These are phyloP conservation scores for Fragilaria radians DNA, from an alignment of 108 stramenopile species.

Conservation along the genomic window DNA sequence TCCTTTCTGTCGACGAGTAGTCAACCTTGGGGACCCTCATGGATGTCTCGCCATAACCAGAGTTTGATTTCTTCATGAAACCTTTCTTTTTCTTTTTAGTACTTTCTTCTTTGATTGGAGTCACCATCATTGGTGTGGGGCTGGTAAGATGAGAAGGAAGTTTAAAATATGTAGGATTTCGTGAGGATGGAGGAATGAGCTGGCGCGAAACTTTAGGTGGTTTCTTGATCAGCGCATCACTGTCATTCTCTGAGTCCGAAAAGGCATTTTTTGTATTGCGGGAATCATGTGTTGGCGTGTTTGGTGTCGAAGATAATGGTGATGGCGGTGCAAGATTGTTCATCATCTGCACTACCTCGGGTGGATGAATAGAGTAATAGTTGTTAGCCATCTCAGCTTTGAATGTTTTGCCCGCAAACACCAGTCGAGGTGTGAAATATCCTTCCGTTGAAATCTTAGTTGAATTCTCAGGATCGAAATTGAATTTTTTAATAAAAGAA, in stretches of 20 bases:
- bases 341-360: not conserved
- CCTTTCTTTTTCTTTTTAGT: not conserved
- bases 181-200: not conserved
- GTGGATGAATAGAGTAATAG: not conserved
- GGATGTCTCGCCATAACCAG: not conserved
- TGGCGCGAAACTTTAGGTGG: not conserved
- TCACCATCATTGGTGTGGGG: not conserved
- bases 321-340: not conserved
- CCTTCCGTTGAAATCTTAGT: no score
- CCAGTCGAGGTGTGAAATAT: no score
- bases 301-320: not conserved
- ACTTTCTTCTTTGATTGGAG: not conserved
- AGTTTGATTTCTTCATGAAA: not conserved
- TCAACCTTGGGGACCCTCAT: not conserved
- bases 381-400: conserved; percentile 4
- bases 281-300: not conserved
- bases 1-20: not conserved
- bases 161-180: not conserved
- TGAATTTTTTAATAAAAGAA: no score
- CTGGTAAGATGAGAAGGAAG: not conserved
- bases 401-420: no score
- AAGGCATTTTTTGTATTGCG: not conserved
- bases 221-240: not conserved
- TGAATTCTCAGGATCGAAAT: no score
- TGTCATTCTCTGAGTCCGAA: not conserved